Evolutionary conservation across 2,329 filamentous ascomycete genomes (phyloP).

Genomic region (Calonectria hawksworthii): DNA sequence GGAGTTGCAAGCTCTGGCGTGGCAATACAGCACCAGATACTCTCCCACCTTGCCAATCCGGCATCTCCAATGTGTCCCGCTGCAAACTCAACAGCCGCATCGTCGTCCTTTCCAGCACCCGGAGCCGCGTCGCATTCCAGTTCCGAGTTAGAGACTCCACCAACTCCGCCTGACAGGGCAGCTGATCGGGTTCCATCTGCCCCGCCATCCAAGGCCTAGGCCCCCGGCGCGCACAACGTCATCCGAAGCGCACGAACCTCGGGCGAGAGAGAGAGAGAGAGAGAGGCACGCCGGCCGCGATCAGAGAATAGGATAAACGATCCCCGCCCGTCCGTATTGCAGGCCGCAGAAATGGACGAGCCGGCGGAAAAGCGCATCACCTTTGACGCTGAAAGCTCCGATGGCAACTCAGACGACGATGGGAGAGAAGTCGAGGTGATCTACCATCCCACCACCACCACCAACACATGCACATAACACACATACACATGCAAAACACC

Average conservation of each 20-base stretch:
- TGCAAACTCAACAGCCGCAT: neutral
- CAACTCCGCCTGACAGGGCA: neutral
- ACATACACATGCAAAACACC: neutral
- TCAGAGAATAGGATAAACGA: neutral
- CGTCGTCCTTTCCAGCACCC: too few species aligned
- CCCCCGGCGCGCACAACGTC: conserved; percentile 24
- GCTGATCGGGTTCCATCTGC: conserved; percentile 20
- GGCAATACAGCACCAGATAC: neutral
- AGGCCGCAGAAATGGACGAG: conserved; percentile 34
- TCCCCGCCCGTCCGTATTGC: neutral
- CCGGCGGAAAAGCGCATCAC: conserved; percentile 39
- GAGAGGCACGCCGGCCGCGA: neutral
- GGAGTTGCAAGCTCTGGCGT: neutral
- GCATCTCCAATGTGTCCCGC: neutral
- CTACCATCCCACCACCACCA: neutral
- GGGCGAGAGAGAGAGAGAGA: neutral
- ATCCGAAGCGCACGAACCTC: conserved; percentile 15
- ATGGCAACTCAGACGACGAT: conserved; percentile 66
- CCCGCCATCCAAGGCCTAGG: conserved; percentile 20
- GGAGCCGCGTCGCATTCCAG: neutral
- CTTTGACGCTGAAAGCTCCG: conserved; percentile 53
- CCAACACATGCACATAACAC: neutral
- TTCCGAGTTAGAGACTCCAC: neutral
- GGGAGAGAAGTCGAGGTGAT: conserved; percentile 64
- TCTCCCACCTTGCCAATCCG: neutral